A percentile compares a stretch with the other conserved stretches of the same genome.
Conservation (phyloP, 2,329 filamentous ascomycete genomes). For the Fusarium xyrophilum region DNA sequence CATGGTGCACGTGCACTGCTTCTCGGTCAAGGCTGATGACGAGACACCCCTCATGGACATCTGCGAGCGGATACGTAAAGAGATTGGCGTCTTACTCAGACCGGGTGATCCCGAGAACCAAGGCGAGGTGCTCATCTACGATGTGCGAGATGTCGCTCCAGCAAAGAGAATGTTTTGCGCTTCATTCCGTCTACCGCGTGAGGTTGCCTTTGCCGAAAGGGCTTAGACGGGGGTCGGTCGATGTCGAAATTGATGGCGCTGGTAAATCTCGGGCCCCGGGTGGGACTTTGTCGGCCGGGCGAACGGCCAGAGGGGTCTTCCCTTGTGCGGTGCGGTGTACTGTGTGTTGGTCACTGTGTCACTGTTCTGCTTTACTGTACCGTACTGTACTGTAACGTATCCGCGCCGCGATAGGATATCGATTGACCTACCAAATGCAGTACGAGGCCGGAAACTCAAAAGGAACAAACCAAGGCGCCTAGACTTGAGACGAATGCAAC, state of each 20-base stretch:
- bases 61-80: conserved; percentile 49
- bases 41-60: conserved; percentile 66
- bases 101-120: conserved; percentile 56
- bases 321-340: background rate
- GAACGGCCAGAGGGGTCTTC: conserved; percentile 22
- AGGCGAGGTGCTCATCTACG: conserved; percentile 63
- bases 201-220: conserved; percentile 76
- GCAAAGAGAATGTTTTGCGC: conserved; percentile 98
- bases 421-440: conserved; percentile 7
- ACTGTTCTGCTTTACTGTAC: background rate
- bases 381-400: background rate
- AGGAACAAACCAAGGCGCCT: conserved; percentile 6
- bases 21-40: conserved; percentile 81
- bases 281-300: conserved; percentile 8
- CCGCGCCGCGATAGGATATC: conserved; percentile 1
- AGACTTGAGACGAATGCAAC: conserved; percentile 15
- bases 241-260: conserved; percentile 10
- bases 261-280: conserved; percentile 24
- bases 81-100: conserved; percentile 51
- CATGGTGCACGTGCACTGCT: conserved; percentile 93
- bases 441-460: conserved; percentile 15
- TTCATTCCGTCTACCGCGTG: conserved; percentile 81
- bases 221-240: conserved; percentile 23
- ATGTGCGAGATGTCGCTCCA: conserved; percentile 87
- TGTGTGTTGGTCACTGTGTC: background rate